Evolutionary conservation across 176 grass and related monocot species (phyloP), one percentile per base, ranked within the genome.

Genomic region (Aechmea fasciata): DNA sequence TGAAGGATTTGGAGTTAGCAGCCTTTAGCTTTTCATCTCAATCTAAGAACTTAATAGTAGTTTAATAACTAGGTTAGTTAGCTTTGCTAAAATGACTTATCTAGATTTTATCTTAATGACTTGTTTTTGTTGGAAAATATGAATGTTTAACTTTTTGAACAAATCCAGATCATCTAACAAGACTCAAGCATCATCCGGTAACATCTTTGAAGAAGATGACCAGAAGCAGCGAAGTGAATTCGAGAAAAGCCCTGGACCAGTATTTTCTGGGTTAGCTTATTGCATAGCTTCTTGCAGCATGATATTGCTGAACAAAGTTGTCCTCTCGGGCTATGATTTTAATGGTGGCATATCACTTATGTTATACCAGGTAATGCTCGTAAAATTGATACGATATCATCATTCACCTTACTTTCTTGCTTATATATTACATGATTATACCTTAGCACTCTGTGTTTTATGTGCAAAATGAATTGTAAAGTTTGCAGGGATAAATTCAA

Each of bases 291-390:
- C 91, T 50, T 96, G 91, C 79, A 86, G 87, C 77, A 96, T 96
- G 91, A 91, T 96, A 83, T 77, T 96, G 77, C 85, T 96, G 59
- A 96, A 96, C 72, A 96, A 96, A 52, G 84, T 88, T 17, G 87
- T 85, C 77, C 87, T 96, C 63, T 96, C 91, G 55, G 29, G 79
- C 69, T 96, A 88, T 73, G 83, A 85, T 20, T 96, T 96, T 3
- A 48, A 76, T 72, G 91, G 82, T 14, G 87, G 85, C 72, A 72
- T 88, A 74, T 96, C 87, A 9, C 71, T 96, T 3, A 88, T 88
- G 85, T 9, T 96, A 22, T 96, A 91, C 63, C 87, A 96, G 87
- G 91, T 96, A 65, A 84, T 57, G 24, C 8, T 9, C 49, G 0
- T 47, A 23, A 54, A 25, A 68, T 20, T 11, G 14, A 53, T 48